Conservation (phyloP, 305 asterid species). For the Fraxinus angustifolia region DNA sequence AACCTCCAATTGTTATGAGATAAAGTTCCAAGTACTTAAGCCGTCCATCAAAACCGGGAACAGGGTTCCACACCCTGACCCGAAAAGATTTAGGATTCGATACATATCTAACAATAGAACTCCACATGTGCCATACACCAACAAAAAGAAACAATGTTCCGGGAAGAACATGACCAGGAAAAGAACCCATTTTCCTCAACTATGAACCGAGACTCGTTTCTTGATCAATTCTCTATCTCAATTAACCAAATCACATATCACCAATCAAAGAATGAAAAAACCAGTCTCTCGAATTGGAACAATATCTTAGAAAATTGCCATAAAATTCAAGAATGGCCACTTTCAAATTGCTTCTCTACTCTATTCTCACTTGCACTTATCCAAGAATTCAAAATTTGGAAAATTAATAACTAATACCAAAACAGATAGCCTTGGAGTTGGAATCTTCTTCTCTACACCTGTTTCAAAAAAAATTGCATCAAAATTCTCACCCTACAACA, state of each 20-base stretch:
- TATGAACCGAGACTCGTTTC: neutral
- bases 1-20: slow-evolving; percentile 70
- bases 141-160: slow-evolving; percentile 81
- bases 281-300: slow-evolving; percentile 8
- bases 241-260: neutral
- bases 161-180: slow-evolving; percentile 86
- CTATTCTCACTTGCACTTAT: neutral
- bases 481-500: neutral
- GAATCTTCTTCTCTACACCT: slow-evolving; percentile 22
- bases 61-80: slow-evolving; percentile 90
- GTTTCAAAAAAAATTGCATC: slow-evolving; percentile 11
- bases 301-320: neutral
- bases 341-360: neutral
- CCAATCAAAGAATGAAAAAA: slow-evolving; percentile 12
- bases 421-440: slow-evolving; percentile 3
- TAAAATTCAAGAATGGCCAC: neutral
- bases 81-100: slow-evolving; percentile 64
- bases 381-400: neutral
- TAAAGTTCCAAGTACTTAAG: slow-evolving; percentile 88
- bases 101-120: slow-evolving; percentile 56
- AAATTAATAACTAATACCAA: neutral
- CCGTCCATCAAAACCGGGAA: slow-evolving; percentile 67
- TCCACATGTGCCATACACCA: slow-evolving; percentile 91
- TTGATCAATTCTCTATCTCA: slow-evolving; percentile 12
- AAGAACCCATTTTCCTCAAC: slow-evolving; percentile 68